Conservation (phyloP, 306 rosid genomes). For the Gastrolobium bilobum region DNA sequence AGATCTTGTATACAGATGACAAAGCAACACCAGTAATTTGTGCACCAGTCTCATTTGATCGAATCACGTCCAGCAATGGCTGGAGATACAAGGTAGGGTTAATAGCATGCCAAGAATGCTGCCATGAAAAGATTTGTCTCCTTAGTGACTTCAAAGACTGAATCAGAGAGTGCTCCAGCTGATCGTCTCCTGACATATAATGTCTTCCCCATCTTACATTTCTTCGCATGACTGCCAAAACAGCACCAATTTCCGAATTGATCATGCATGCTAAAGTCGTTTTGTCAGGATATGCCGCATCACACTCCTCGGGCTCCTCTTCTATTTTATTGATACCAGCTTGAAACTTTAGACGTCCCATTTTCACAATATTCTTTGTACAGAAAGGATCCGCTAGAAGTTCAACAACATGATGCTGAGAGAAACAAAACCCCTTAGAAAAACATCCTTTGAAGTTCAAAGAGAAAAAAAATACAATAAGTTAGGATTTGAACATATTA, state of each 20-base stretch:
- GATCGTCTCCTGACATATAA: conserved; percentile 79
- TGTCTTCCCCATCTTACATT: conserved; percentile 85
- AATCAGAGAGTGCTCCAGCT: conserved; percentile 77
- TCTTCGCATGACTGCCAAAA: conserved; percentile 85
- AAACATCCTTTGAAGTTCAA: conserved; percentile 14
- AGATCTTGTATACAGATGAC: conserved; percentile 79
- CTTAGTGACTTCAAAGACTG: conserved; percentile 75
- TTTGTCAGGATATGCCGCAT: conserved; percentile 60
- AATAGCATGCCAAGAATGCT: conserved; percentile 74
- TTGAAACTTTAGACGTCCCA: conserved; percentile 72
- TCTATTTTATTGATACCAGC: conserved; percentile 69
- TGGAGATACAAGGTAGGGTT: conserved; percentile 74
- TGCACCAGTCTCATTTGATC: conserved; percentile 80
- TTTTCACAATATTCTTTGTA: conserved; percentile 28
- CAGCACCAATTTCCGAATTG: conserved; percentile 86
- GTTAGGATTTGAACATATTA: not conserved
- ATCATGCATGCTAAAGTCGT: conserved; percentile 75
- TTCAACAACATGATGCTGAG: conserved; percentile 17
- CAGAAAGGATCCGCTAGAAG: conserved; percentile 29
- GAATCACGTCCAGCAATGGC: conserved; percentile 83
- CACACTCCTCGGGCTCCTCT: conserved; percentile 78
- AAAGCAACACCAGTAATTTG: conserved; percentile 79
- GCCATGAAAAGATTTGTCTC: conserved; percentile 77
- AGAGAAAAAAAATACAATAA: conserved; percentile 27
- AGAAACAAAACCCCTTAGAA: conserved; percentile 4